Evolutionary conservation across 352 stramenopile genomes (phyloP).

Genomic region (Globisporangium mamillatum): DNA sequence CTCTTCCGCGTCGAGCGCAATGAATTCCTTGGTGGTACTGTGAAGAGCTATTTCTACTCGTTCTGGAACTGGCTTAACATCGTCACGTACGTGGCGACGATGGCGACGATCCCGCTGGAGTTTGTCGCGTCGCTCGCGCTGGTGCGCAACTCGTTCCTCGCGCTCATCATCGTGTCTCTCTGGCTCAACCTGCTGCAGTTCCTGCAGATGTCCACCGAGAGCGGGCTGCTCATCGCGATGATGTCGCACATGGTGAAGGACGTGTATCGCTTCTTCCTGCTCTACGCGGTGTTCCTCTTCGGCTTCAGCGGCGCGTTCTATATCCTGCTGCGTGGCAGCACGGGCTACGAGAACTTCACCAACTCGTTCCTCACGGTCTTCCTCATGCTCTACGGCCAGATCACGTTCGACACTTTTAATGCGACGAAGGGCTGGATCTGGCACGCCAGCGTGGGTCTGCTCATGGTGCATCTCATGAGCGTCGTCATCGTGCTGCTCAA

Average conservation of each 20-base stretch:
- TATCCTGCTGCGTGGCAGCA: slow-evolving; percentile 51
- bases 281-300: slow-evolving; percentile 70
- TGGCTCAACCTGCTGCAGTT: slow-evolving; percentile 75
- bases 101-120: slow-evolving; percentile 57
- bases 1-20: slow-evolving; percentile 46
- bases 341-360: slow-evolving; percentile 54
- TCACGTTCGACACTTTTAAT: slow-evolving; percentile 27
- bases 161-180: slow-evolving; percentile 55
- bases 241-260: slow-evolving; percentile 75
- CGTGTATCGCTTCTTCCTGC: slow-evolving; percentile 59
- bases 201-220: slow-evolving; percentile 54
- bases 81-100: slow-evolving; percentile 43
- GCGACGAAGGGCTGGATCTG: slow-evolving; percentile 12
- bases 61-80: slow-evolving; percentile 71
- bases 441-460: slow-evolving; percentile 14
- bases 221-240: slow-evolving; percentile 71
- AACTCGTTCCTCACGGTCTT: slow-evolving; percentile 69
- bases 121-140: slow-evolving; percentile 31
- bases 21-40: slow-evolving; percentile 40
- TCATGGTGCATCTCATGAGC: slow-evolving; percentile 21
- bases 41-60: slow-evolving; percentile 43
- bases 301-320: slow-evolving; percentile 75
- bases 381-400: slow-evolving; percentile 68
- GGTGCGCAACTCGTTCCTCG: slow-evolving; percentile 45
- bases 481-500: slow-evolving; percentile 36